Evolutionary conservation across 345 rosid species (phyloP).

Genomic region (Lepidium sativum): DNA sequence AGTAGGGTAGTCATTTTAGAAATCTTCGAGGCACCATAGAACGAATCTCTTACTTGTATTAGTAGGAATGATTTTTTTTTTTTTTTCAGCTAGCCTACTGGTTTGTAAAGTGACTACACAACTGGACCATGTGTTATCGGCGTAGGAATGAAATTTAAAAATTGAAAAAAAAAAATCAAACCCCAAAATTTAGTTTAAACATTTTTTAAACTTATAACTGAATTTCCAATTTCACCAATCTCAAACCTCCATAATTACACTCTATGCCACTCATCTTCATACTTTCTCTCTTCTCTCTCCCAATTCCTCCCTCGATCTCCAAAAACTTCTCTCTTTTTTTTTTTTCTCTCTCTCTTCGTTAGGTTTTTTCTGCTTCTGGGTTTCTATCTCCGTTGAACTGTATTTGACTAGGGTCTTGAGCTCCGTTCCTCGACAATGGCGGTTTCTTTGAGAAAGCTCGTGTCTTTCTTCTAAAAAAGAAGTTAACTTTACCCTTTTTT

Average conservation of each 20-base stretch:
- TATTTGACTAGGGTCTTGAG: constrained; percentile 12
- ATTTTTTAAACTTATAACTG: neutral
- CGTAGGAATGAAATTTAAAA: too few species aligned
- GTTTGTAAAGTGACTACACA: too few species aligned
- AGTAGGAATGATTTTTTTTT: too few species aligned
- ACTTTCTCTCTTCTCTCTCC: constrained; percentile 21
- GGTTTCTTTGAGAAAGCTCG: constrained; percentile 22
- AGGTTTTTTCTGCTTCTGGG: constrained; percentile 12
- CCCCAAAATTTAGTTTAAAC: neutral
- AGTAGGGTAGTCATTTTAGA: too few species aligned
- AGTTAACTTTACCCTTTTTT: neutral
- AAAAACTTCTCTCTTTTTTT: constrained; percentile 3
- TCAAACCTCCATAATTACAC: constrained; percentile 19
- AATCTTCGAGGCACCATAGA: too few species aligned
- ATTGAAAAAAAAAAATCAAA: too few species aligned
- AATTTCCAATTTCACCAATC: constrained; percentile 19
- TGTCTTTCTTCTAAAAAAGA: constrained; percentile 18
- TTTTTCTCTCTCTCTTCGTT: neutral
- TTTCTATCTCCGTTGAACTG: neutral
- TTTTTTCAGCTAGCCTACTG: too few species aligned
- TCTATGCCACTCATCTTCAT: constrained; percentile 24
- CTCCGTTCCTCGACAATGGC: constrained; percentile 23
- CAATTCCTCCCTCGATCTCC: constrained; percentile 17
- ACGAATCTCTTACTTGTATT: too few species aligned
- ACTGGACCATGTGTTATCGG: too few species aligned